These are phyloP conservation scores for Ustilago tritici DNA, from an alignment of 1,284 basidiomycete species.

Conservation along the genomic window DNA sequence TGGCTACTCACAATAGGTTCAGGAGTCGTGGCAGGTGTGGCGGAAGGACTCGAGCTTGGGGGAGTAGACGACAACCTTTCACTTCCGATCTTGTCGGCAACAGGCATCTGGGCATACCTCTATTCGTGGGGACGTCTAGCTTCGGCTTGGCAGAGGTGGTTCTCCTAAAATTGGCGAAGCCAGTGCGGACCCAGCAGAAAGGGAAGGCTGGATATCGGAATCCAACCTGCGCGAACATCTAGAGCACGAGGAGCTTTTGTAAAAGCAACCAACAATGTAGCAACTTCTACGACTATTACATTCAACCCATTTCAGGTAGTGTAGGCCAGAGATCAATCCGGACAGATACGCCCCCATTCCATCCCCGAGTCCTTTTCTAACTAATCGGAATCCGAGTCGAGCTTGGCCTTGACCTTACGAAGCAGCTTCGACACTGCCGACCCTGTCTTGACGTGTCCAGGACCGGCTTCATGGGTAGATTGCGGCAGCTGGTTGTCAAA, in stretches of 20 bases:
- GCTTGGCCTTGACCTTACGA: constrained; percentile 35
- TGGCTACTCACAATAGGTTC: constrained; percentile 50
- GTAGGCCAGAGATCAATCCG: no score
- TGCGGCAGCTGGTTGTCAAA: constrained; percentile 33
- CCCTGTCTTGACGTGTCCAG: neutral
- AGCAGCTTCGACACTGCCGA: constrained; percentile 26
- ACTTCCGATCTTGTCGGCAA: constrained; percentile 88
- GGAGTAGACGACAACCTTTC: constrained; percentile 92
- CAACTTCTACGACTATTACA: neutral
- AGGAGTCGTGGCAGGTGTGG: constrained; percentile 69
- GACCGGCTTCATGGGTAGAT: constrained; percentile 3
- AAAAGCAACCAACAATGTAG: no score
- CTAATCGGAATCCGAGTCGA: constrained; percentile 16
- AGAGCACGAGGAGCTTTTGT: no score
- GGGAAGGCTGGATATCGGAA: no score
- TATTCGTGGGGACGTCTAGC: constrained; percentile 58
- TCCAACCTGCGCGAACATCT: no score
- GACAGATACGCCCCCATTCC: no score
- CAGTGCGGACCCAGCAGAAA: no score
- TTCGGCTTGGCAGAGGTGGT: constrained; percentile 31
- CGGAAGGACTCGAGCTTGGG: constrained; percentile 78
- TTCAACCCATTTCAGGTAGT: neutral
- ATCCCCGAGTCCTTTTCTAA: neutral
- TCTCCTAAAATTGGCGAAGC: constrained; percentile 10
- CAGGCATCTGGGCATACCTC: constrained; percentile 76